Evolutionary conservation across 106 monocot species (phyloP).

Genomic region (Allium fistulosum): DNA sequence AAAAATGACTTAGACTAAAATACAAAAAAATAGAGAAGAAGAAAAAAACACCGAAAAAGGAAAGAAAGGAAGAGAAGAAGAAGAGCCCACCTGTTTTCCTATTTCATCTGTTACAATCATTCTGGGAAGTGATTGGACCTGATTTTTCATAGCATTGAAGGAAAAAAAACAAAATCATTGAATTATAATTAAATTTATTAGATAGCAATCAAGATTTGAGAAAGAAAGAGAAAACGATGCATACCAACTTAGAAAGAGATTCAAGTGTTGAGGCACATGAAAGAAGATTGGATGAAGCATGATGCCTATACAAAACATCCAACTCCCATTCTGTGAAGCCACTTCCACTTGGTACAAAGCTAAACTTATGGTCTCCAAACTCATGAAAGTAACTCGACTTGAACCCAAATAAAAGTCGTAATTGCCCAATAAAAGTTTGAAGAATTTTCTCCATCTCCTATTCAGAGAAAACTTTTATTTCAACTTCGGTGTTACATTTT

Average conservation of each 20-base stretch:
- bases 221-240: background rate
- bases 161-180: background rate
- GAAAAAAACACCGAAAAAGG: background rate
- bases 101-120: constrained; percentile 99
- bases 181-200: background rate
- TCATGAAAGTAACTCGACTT: constrained; percentile 10
- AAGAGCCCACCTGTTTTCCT: constrained; percentile 71
- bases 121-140: constrained; percentile 97
- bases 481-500: no score
- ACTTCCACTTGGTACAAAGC: constrained; percentile 17
- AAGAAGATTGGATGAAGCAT: constrained; percentile 65
- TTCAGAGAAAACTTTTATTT: background rate
- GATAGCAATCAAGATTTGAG: background rate
- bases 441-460: constrained; percentile 24
- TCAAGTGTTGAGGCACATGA: constrained; percentile 73
- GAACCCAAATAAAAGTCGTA: constrained; percentile 25
- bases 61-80: background rate
- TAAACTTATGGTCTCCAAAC: constrained; percentile 1
- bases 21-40: background rate
- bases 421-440: constrained; percentile 14
- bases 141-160: constrained; percentile 10
- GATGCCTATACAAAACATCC: constrained; percentile 64
- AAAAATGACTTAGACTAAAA: background rate
- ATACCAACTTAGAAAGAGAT: constrained; percentile 88
- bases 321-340: constrained; percentile 54